Percentiles rank a stretch among this genome's conserved stretches.
Conservation (phyloP, 2,329 filamentous ascomycete genomes). For the Stachybotrys elegans region DNA sequence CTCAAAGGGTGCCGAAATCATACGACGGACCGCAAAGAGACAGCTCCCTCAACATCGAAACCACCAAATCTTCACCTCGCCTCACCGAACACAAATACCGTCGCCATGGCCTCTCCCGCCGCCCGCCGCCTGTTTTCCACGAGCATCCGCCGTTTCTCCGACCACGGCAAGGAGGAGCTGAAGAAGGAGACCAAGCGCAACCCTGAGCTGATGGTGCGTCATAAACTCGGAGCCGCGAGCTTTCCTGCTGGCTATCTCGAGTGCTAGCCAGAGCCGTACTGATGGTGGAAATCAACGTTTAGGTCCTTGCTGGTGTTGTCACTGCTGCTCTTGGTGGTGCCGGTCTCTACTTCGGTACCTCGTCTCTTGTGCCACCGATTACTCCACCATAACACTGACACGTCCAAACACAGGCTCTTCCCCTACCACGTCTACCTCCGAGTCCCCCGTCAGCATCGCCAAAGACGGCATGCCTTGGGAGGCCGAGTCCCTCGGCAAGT, state of each 20-base stretch:
- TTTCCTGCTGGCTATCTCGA: too few species aligned
- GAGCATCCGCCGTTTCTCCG: slow-evolving; percentile 44
- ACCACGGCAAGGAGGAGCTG: slow-evolving; percentile 40
- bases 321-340: slow-evolving; percentile 80
- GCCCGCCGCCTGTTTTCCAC: slow-evolving; percentile 53
- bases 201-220: slow-evolving; percentile 40
- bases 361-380: slow-evolving; percentile 1
- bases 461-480: slow-evolving; percentile 89
- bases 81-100: slow-evolving; percentile 13
- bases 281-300: too few species aligned
- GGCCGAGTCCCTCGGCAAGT: slow-evolving; percentile 59
- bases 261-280: too few species aligned
- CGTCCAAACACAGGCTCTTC: slow-evolving; percentile 56
- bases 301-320: slow-evolving; percentile 94
- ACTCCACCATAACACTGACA: neutral
- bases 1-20: slow-evolving; percentile 21
- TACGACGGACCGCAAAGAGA: too few species aligned
- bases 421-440: slow-evolving; percentile 80
- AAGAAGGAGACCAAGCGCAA: slow-evolving; percentile 55
- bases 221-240: slow-evolving; percentile 24
- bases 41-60: slow-evolving; percentile 15
- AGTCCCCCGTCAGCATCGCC: slow-evolving; percentile 70
- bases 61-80: slow-evolving; percentile 11
- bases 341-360: slow-evolving; percentile 79
- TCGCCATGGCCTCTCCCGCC: slow-evolving; percentile 52